Evolutionary conservation across 148 eudicot species (phyloP).

Genomic region (Drosera capensis): DNA sequence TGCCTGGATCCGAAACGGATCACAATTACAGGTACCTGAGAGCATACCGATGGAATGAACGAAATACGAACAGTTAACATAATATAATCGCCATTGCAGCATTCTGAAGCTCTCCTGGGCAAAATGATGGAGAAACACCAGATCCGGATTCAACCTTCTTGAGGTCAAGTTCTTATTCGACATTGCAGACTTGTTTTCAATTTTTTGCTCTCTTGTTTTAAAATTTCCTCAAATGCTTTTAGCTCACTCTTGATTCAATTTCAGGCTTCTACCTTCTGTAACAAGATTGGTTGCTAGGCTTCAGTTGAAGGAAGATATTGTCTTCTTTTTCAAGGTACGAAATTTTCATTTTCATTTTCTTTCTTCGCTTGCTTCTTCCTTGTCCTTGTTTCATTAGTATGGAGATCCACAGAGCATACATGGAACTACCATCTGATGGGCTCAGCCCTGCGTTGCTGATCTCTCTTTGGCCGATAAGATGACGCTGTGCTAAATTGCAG

Average conservation of each 20-base stretch:
- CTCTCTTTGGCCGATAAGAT: no score
- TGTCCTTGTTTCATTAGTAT: neutral
- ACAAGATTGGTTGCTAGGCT: constrained; percentile 32
- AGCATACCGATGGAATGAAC: neutral
- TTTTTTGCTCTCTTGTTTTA: neutral
- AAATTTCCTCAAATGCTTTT: neutral
- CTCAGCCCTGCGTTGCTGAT: no score
- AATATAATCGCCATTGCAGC: no score
- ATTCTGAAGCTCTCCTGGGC: no score
- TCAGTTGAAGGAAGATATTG: constrained; percentile 38
- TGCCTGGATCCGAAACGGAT: no score
- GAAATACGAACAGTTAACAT: neutral
- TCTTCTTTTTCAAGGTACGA: constrained; percentile 36
- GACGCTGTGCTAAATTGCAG: constrained; percentile 17
- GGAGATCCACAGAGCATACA: neutral
- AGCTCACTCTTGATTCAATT: constrained; percentile 9
- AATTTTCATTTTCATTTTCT: constrained; percentile 1
- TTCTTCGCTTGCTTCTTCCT: neutral
- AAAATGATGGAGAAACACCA: no score
- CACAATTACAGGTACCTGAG: neutral
- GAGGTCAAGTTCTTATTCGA: no score
- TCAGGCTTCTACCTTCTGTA: constrained; percentile 47
- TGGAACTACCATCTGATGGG: no score
- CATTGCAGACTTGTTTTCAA: no score
- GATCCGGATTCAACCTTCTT: no score